Percentiles rank a stretch among this genome's conserved stretches.
Evolutionary conservation across 2,329 filamentous ascomycete species (phyloP).

Genomic region (Fusarium concolor): DNA sequence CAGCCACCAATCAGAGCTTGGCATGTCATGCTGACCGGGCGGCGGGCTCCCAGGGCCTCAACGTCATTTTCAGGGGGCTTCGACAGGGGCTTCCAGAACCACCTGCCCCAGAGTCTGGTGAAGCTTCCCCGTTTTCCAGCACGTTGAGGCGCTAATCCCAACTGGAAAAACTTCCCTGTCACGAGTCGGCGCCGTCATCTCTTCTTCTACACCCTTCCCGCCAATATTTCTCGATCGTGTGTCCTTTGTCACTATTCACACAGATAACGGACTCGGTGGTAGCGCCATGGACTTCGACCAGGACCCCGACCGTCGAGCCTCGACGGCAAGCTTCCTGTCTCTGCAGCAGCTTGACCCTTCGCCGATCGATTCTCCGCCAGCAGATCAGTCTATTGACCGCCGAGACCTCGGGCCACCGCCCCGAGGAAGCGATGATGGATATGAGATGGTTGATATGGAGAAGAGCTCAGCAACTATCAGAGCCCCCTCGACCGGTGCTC

Average conservation of each 20-base stretch:
- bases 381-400: constrained; percentile 54
- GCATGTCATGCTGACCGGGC: constrained; percentile 41
- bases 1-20: constrained; percentile 34
- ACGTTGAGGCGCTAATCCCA: constrained; percentile 46
- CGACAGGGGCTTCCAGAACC: constrained; percentile 37
- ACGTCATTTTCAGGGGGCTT: constrained; percentile 43
- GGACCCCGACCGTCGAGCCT: constrained; percentile 39
- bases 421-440: constrained; percentile 49
- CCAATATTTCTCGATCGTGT: constrained; percentile 20
- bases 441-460: constrained; percentile 43
- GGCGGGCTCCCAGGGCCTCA: constrained; percentile 25
- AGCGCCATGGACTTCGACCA: constrained; percentile 42
- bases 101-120: constrained; percentile 36
- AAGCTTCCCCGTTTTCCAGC: constrained; percentile 24
- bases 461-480: constrained; percentile 50
- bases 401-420: constrained; percentile 54
- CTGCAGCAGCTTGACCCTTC: constrained; percentile 84
- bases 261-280: constrained; percentile 16
- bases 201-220: constrained; percentile 36
- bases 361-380: constrained; percentile 73
- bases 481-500: constrained; percentile 57
- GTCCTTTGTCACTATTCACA: neutral
- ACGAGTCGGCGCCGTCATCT: constrained; percentile 29
- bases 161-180: constrained; percentile 38
- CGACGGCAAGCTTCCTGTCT: constrained; percentile 61